A percentile compares a stretch with the other conserved stretches of the same genome.
phyloP scores from a whole-genome alignment of 108 stramenopile species.

The Pseudonitzschia pungens region DNA sequence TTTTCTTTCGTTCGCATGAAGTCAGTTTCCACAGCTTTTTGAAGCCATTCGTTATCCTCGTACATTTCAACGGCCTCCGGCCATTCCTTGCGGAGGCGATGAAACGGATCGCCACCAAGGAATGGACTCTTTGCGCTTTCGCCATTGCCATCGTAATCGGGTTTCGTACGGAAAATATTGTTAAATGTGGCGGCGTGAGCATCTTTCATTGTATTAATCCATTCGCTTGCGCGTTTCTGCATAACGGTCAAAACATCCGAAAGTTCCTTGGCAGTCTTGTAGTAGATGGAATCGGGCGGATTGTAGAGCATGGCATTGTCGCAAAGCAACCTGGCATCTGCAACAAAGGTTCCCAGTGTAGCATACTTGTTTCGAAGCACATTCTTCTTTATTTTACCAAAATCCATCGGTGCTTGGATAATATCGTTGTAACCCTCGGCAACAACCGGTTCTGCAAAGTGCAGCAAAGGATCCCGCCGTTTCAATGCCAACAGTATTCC shows the following conservation, averaged over 20 bases:
- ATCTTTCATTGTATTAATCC: conserved; percentile 71
- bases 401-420: conserved; percentile 75
- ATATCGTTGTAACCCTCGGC: conserved; percentile 61
- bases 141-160: conserved; percentile 18
- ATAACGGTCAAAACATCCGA: conserved; percentile 56
- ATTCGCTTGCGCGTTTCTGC: conserved; percentile 64
- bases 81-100: conserved; percentile 63
- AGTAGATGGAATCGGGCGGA: conserved; percentile 74
- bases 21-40: conserved; percentile 48
- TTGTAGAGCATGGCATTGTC: conserved; percentile 74
- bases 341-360: conserved; percentile 67
- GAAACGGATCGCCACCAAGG: conserved; percentile 49
- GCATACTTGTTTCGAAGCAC: conserved; percentile 57
- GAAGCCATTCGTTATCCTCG: conserved; percentile 61
- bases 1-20: conserved; percentile 82
- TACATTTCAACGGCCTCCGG: conserved; percentile 78
- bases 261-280: conserved; percentile 71
- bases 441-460: conserved; percentile 77
- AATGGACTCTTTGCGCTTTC: conserved; percentile 5
- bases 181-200: conserved; percentile 52
- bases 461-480: conserved; percentile 72
- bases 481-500: conserved; percentile 70
- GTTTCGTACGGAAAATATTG: conserved; percentile 5
- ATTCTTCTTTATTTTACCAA: conserved; percentile 63
- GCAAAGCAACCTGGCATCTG: conserved; percentile 66